A percentile compares a stretch with the other conserved stretches of the same genome.
phyloP scores from a whole-genome alignment of 768 basidiomycete species.

The Lactarius trivialis region DNA sequence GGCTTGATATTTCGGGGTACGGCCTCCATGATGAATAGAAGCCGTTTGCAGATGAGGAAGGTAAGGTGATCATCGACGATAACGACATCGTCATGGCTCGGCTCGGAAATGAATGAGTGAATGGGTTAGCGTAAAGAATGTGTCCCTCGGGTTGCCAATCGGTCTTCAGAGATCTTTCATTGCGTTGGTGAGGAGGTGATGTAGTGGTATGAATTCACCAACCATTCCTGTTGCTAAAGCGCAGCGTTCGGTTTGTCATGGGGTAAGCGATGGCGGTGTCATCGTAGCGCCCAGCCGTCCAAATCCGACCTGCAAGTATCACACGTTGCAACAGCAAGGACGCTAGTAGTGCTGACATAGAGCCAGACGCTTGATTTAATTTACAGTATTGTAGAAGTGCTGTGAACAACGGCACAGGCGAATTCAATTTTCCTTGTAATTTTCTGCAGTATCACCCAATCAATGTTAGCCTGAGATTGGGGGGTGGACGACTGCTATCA shows the following conservation, averaged over 20 bases:
- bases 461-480: too few relatives aligned
- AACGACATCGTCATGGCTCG: neutral
- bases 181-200: neutral
- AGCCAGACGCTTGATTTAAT: neutral
- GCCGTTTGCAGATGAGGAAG: constrained; percentile 1
- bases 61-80: constrained; percentile 8
- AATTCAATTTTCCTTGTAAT: too few relatives aligned
- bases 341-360: too few relatives aligned
- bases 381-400: neutral
- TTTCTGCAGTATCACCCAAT: neutral
- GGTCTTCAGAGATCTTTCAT: neutral
- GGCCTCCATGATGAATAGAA: constrained; percentile 7
- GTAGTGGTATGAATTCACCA: neutral
- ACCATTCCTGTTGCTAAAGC: neutral
- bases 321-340: neutral
- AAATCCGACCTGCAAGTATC: neutral
- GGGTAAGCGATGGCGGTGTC: neutral
- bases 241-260: neutral
- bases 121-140: neutral
- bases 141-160: neutral
- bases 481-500: neutral
- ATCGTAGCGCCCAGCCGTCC: neutral
- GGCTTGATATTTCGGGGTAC: neutral
- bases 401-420: neutral
- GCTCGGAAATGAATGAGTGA: neutral